Evolutionary conservation across 345 rosid species (phyloP), one percentile per base, ranked within the genome.

Genomic region (Carallia pectinifolia): DNA sequence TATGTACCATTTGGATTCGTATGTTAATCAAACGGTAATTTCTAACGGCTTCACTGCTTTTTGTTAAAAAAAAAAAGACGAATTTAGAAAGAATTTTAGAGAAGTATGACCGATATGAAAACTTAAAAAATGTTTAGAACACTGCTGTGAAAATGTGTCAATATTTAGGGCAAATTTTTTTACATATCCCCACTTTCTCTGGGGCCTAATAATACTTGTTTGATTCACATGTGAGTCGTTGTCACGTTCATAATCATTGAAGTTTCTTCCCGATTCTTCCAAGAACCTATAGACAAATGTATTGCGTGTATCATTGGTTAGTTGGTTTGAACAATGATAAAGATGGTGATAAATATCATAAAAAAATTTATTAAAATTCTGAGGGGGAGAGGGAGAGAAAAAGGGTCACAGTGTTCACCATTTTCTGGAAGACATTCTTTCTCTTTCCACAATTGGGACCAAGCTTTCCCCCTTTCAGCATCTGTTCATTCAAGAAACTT

Each of bases 211-310:
- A 19, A 38, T n/a, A 13, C 37, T 36, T 53, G 7, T 30, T 15
- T 2, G 0, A 59, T 53, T 40, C 48, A 8, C 48, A 13, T 13
- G 3, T 3, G 50, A 15, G 15, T 53, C 62, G 39, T 61, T 23
- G 37, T 63, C 65, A 34, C 15, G 50, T 33, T 13, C n/a, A 33
- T 19, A 34, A 69, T 31, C 52, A 39, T n/a, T 54, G 50, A 36
- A 71, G 53, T 36, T 47, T 17, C 18, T 53, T 61, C 74, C 18
- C 53, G 74, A 53, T 53, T 15, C 74, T 62, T 70, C 74, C 39
- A 38, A 52, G 53, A 53, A 27, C 53, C 16, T 40, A 0, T 16
- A 29, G 19, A 71, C 62, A 54, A 18, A 6, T 53, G 39, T 37
- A 44, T 47, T 17, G 10, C 8, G 10, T 40, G 16, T 12, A 38